Base-by-base conservation (phyloP, 2,329 filamentous ascomycete species). In the Mycogone perniciosa region DNA sequence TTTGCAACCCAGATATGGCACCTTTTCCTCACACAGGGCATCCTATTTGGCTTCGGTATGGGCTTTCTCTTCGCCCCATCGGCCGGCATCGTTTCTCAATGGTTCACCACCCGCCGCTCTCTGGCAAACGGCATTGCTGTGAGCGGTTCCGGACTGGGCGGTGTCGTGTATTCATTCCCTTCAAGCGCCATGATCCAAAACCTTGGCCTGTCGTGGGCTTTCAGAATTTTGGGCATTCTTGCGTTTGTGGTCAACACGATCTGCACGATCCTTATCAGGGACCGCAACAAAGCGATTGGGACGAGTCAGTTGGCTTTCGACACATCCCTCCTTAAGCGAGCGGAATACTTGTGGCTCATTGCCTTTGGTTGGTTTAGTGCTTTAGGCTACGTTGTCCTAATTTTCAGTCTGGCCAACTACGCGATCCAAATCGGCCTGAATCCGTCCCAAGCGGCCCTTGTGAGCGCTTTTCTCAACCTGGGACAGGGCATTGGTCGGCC, bases 41-140 rank as follows among this genome's bases (percentile, higher is more conserved):
- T 91, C 3, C 80, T 82, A 48, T 91, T 92, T 55, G 88, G 88
- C n/a, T 65, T 85, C 26, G 88, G 87, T 3, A 85, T 92, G 77
- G 88, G 88, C 0, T 84, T 91, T 51, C 71, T 85, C 7, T 92
- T 90, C 62, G 85, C 86, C 0, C 80, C 80, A 1, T 81, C 76
- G 4, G 84, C 86, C 3, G 80, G 79, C 33, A 78, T 89, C 8
- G 74, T 86, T 0, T 79, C 86, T 2, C 86, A 90, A 63, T 90
- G 86, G 86, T 91, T 91, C 61, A 79, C 74, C 7, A 82, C 79
- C 31, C 76, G 75, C 29, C 77, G 86, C 2, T 85, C 81, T 30
- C 74, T 90, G 10, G 86, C 86, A 8, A 89, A 86, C 55, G 82
- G 85, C 1, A 74, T 88, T 13, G 73, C 78, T 0, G 79, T 85